These are phyloP conservation scores for Mycosarcoma mackinlayi DNA, from an alignment of 1,284 basidiomycete species.

Conservation along the genomic window DNA sequence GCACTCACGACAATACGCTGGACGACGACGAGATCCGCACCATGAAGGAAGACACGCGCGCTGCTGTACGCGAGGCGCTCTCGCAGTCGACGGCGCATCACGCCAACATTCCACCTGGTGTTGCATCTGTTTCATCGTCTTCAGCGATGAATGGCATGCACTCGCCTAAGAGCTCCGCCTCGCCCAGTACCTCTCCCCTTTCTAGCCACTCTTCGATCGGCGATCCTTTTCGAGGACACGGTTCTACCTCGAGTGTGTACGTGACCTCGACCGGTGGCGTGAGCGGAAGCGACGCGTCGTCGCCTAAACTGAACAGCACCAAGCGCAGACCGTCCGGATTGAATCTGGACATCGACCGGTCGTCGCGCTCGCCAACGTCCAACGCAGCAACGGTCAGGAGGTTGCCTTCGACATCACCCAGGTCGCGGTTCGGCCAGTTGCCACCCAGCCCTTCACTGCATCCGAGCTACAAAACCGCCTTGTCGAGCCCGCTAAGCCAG, in stretches of 20 bases:
- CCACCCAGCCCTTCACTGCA: constrained; percentile 32
- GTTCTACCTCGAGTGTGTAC: constrained; percentile 23
- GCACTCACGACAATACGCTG: constrained; percentile 27
- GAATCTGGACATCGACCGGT: constrained; percentile 23
- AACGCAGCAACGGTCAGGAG: constrained; percentile 7
- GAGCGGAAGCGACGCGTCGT: constrained; percentile 14
- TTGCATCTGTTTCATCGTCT: constrained; percentile 2
- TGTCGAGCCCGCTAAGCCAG: constrained; percentile 22
- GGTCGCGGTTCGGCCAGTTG: constrained; percentile 27
- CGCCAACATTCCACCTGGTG: constrained; percentile 10
- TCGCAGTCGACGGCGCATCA: constrained; percentile 32
- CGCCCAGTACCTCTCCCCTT: constrained; percentile 23
- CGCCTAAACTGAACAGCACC: constrained; percentile 15
- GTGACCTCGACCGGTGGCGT: constrained; percentile 12
- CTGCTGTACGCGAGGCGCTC: constrained; percentile 44
- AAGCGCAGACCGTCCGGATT: constrained; percentile 23
- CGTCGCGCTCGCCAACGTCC: constrained; percentile 16
- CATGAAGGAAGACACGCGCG: constrained; percentile 42
- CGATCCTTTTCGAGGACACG: constrained; percentile 19
- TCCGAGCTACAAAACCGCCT: constrained; percentile 28
- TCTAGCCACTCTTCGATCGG: constrained; percentile 30
- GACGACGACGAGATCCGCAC: constrained; percentile 44
- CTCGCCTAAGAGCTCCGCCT: constrained; percentile 19
- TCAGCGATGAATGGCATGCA: not conserved
- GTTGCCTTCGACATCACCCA: constrained; percentile 22